These are phyloP conservation scores for Xylaria sp. DNA, from an alignment of 2,329 filamentous ascomycete genomes.

Conservation along the genomic window DNA sequence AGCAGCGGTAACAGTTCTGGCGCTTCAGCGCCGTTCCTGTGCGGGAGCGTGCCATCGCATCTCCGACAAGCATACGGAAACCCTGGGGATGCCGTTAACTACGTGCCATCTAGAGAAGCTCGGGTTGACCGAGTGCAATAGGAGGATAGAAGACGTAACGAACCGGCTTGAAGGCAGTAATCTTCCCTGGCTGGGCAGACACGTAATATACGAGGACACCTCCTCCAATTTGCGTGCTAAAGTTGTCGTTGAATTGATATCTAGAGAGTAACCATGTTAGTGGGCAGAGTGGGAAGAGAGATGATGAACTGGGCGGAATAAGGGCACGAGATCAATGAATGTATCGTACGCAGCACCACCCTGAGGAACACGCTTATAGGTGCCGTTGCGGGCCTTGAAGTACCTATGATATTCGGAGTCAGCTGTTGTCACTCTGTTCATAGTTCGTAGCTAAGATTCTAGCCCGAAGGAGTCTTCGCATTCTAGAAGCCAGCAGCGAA, in stretches of 20 bases:
- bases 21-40: constrained; percentile 48
- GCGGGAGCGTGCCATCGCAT: constrained; percentile 52
- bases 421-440: neutral
- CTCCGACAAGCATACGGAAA: constrained; percentile 62
- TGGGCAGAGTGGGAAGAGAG: neutral
- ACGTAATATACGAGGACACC: constrained; percentile 62
- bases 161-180: constrained; percentile 61
- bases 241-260: constrained; percentile 55
- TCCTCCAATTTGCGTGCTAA: constrained; percentile 56
- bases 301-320: too few species aligned
- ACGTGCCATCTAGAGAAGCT: constrained; percentile 35
- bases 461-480: neutral
- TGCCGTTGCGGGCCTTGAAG: constrained; percentile 50
- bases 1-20: constrained; percentile 59
- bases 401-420: constrained; percentile 31
- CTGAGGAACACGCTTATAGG: constrained; percentile 49
- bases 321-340: constrained; percentile 24
- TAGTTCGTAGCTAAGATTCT: neutral
- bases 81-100: constrained; percentile 46
- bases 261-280: constrained; percentile 40
- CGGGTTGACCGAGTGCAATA: constrained; percentile 56
- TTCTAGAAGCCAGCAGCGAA: neutral
- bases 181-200: constrained; percentile 54
- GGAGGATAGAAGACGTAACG: constrained; percentile 52
- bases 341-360: constrained; percentile 64